Base-by-base conservation (phyloP, 257 asterid genomes). In the Ilex aquifolium region DNA sequence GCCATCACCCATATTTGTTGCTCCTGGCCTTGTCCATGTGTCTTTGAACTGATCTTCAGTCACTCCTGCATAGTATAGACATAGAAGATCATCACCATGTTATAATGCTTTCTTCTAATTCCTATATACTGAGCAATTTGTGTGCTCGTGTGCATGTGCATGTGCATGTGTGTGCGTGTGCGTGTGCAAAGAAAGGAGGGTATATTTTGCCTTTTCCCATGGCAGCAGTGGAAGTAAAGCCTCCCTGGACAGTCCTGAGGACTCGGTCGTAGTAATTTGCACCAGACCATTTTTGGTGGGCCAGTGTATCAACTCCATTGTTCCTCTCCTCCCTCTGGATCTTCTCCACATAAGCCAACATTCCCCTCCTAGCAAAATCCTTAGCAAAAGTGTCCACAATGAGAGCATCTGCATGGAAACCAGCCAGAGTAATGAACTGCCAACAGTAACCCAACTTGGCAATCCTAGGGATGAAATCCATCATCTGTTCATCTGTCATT, bases 231-330 rank as follows among this genome's bases (percentile, higher is more conserved):
- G 99, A 93, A 49, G 95, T 87, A 55, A 90, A 84, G 56, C 99
- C 99, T 32, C 99, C 97, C 71, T 93, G 99, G 63, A 93, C 99
- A 36, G 95, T 85, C 79, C 92, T 83, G 14, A 93, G 88, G 39
- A 93, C 95, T 50, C 88, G 80, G 32, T 93, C 99, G 62, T 93
- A 90, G 79, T 90, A 90, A 78, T 90, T 93, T 5, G 97, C 99
- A 14, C 97, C 99, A 39, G 97, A 93, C 99, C 99, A 93, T 58
- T 93, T 90, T 78, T 93, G 99, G 68, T 93, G 97, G 61, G 99
- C 96, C 83, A 93, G 60, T 3, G 99, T 93, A n/a, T 90, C 99
- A n/a, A 90, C 97, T 2, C 92, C 99, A 61, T 93, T 70, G 5
- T 14, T 80, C 78, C 97, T 78, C 39, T 93, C 97, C 68, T 93